phyloP scores from a whole-genome alignment of 805 yeast genomes.

The Ogataea methylovora region DNA sequence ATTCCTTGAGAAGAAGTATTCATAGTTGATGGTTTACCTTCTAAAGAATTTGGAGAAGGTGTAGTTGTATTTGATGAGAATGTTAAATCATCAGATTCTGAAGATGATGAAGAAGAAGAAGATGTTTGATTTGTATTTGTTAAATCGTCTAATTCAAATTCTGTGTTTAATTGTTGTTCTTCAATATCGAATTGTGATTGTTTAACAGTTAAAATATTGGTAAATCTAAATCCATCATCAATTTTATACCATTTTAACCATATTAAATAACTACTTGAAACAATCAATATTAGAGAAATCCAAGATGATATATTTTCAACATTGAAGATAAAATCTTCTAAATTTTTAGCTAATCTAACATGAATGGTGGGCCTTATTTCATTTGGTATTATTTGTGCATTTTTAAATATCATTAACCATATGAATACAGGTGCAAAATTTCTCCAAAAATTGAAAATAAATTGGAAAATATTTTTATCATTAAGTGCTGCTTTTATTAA shows the following conservation, averaged over 20 bases:
- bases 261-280: constrained; percentile 9
- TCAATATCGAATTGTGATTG: not conserved
- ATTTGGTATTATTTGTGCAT: constrained; percentile 51
- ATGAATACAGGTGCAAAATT: constrained; percentile 46
- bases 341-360: constrained; percentile 35
- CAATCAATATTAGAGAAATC: constrained; percentile 10
- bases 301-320: constrained; percentile 12
- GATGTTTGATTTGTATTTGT: not conserved
- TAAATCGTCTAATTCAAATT: not conserved
- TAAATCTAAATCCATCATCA: not conserved
- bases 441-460: constrained; percentile 35
- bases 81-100: not conserved
- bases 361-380: constrained; percentile 45
- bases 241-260: constrained; percentile 11
- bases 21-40: constrained; percentile 3
- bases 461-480: constrained; percentile 28
- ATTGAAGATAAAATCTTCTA: constrained; percentile 34
- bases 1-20: not conserved
- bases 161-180: not conserved
- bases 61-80: not conserved
- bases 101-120: constrained; percentile 3
- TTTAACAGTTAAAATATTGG: not conserved
- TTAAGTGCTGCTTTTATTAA: constrained; percentile 19
- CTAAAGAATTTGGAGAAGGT: not conserved
- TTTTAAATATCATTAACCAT: constrained; percentile 52